Evolutionary conservation across 495 filamentous ascomycete genomes (phyloP), one percentile per base, ranked within the genome.

Genomic region (Pseudotulostoma volvatum): DNA sequence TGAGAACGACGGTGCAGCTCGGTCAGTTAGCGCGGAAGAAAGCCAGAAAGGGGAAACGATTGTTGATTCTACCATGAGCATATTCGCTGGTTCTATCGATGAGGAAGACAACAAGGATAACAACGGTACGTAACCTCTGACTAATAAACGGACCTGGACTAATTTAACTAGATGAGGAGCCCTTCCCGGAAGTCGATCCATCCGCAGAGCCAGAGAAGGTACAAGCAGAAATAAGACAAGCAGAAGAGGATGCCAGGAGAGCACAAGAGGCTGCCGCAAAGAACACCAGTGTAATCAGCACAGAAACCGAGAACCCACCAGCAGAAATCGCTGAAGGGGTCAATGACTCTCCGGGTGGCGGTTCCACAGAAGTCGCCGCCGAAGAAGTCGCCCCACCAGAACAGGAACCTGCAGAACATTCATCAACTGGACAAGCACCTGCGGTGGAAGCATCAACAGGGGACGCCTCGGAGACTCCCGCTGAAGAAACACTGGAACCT

Each of bases 121-220:
- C 5, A 41, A 41, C 31, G 39, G 39, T 41, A 41, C 9, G 39
- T 16, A 5, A 28, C 9, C 2, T 15, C 33, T 11, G 14, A n/a
- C 20, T 30, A 7, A 4, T 41, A 41, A 17, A 21, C 18, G 20
- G 17, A 35, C 20, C 36, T 21, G 28, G 18, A 36, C 33, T n/a
- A 20, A 16, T 25, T 14, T 18, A 35, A 8, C 31, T 30, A 41
- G 39, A 41, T 16, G 54, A 57, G 37, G 54, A 57, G 30, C 45
- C 49, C 33, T 56, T 57, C 44, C 49, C 55, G 45, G 49, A 51
- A 28, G 44, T 36, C 44, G 44, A 55, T 40, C 47, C 44, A 37
- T 46, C 50, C 15, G 47, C 44, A 38, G 55, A 48, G 44, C 41
- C 36, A 17, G 54, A 57, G 25, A 44, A 48, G 21, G 49, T 57